Evolutionary conservation across 257 asterid genomes (phyloP), one percentile per base, ranked within the genome.

Genomic region (Rubia yunnanensis): DNA sequence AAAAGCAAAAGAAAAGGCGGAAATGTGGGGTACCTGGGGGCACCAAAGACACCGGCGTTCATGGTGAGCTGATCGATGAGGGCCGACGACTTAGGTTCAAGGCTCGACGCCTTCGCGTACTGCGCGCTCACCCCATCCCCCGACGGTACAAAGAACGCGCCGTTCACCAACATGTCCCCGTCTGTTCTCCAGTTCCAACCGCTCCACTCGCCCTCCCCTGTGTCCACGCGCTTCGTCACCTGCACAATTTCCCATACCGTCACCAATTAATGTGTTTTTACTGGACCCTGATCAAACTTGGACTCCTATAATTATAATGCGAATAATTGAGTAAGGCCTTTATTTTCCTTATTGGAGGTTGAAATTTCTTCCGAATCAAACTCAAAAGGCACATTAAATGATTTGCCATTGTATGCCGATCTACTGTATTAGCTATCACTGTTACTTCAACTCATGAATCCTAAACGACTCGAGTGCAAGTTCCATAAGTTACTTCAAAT

Each of bases 101-200:
- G 65, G 65, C 84, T 79, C 50, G 76, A 56, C 38, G 84, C 84
- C 70, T 70, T 53, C 7, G 73, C 74, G 38, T 84, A 84, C n/a
- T 81, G 86, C 75, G 76, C 28, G 38, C 73, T 77, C 24, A 80
- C 78, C 46, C 95, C 95, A 31, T 72, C 88, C 9, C 96, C 97
- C 0, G 97, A 91, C 27, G 95, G 86, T 20, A 91, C 96, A 34
- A 91, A 91, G 74, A 81, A 88, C 5, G 97, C 97, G n/a, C 96
- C 97, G 38, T 91, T 91, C 24, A 79, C 88, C 85, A 91, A 4
- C 63, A 83, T 49, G 73, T 91, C 97, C 26, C 91, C 96, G 4
- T 83, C 81, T 2, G 97, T 81, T 81, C 92, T 88, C 97, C 97
- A 91, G 61, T 88, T 91, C 96, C 97, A 91, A 30, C 59, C 78